Base-by-base conservation (phyloP, 768 basidiomycete species). In the Dioszegia hungarica region DNA sequence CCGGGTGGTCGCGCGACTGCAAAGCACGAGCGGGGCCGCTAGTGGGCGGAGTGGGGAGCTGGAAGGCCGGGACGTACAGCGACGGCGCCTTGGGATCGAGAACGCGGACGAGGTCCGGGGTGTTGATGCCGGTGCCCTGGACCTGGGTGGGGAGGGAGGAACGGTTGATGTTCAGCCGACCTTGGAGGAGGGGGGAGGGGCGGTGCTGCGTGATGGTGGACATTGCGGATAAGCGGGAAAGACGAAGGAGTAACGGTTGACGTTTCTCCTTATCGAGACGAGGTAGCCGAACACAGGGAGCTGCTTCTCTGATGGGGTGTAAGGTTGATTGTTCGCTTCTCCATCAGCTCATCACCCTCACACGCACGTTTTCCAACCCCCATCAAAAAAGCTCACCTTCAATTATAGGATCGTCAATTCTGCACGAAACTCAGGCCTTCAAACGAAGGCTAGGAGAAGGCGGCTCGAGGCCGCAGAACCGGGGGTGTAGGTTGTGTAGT, bases 21-120 rank as follows among this genome's bases (percentile, higher is more conserved):
- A 43, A 17, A 11, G 60, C 49, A 47, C 49, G 47, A 43, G 50
- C 46, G 28, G 51, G 57, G 22, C 52, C 49, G 15, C 62, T 56
- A 12, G 55, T 19, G 15, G 70, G 63, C 33, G 63, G 64, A 29
- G 67, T 67, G 17, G 61, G 67, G 27, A 72, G 61, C 41, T 49
- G 20, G 34, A 43, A 56, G 25, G 33, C 19, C 25, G 67, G 60
- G 28, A 61, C 39, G 51, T 70, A 70, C 11, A 56, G 60, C 8
- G 50, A 33, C n/a, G 39, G 19, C 10, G 57, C 58, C 17, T 41
- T 46, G 8, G 67, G 61, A 50, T 72, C 70, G 22, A 72, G 54
- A 4, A 72, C 67, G 22, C 63, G 54, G 41, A 72, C 52, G 19
- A 72, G 58, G 34, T 72, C 67, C 1, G 45, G 9, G 3, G 49